Evolutionary conservation across 2,329 filamentous ascomycete species (phyloP), one percentile per base, ranked within the genome.

Genomic region (Calonectria crousiana): DNA sequence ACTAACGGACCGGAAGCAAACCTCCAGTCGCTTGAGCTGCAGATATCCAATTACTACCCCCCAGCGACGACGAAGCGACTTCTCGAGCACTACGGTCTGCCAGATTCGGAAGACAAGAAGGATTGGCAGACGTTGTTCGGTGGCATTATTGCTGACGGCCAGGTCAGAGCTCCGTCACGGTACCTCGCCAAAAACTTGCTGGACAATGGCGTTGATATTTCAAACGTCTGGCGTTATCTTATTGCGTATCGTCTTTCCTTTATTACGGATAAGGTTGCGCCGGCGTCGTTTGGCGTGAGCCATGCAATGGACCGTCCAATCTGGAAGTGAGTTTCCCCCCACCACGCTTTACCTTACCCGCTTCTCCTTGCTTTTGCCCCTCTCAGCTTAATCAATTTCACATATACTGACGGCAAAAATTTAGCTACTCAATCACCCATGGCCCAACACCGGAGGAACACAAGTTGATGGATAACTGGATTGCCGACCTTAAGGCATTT

Each of bases 261-360:
- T 28, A 75, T 75, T 18, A 73, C 65, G 13, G 26, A 73, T 2
- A 16, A 73, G n/a, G 58, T 75, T 28, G 73, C 73, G 30, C 73
- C 73, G 26, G 66, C 60, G 9, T 75, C 73, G n/a, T 75, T 73
- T n/a, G 73, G 73, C 4, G 73, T 75, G 14, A 73, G 65, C 60
- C 73, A 75, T 47, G 73, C 73, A 3, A 75, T 75, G 73, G 73
- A 75, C 18, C 51, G 67, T 32, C 73, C 73, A 2, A 73, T 75
- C 47, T 75, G 73, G 73, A 75, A 75, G 73, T 75, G 44, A 60
- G 73, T 64, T 4, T 32, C 28, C 14, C 28, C 14, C 52, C 20
- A 9, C 3, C 10, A 23, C 41, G 1, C 23, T 11, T 13, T 23
- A 16, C 32, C 2, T 32, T 34, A 13, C 23, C 20, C 11, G 20